Conservation (phyloP, 352 stramenopile species). For the Aphanomyces stellatus region DNA sequence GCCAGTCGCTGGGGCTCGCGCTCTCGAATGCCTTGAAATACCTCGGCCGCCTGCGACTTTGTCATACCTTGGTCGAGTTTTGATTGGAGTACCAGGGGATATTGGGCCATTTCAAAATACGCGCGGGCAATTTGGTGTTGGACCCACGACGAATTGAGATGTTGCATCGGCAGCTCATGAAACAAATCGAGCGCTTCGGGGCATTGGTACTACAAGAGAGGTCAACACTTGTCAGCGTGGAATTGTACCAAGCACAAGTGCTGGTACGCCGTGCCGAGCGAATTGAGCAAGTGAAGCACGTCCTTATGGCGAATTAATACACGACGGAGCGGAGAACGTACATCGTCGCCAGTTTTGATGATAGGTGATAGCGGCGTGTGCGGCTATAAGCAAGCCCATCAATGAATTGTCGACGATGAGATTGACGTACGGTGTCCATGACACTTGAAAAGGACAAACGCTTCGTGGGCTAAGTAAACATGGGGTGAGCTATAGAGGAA, state of each 20-base stretch:
- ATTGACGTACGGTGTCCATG: not conserved
- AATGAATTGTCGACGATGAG: not conserved
- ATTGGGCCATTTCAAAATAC: constrained; percentile 96
- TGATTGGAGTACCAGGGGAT: constrained; percentile 41
- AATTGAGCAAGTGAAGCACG: constrained; percentile 21
- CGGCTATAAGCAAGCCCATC: not conserved
- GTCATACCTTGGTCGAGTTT: not conserved
- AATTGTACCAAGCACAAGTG: constrained; percentile 32
- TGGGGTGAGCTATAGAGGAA: too few species aligned
- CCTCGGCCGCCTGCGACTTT: constrained; percentile 56
- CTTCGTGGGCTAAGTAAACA: not conserved
- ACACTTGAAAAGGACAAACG: not conserved
- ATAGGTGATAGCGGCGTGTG: not conserved
- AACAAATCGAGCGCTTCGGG: constrained; percentile 84
- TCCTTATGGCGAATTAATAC: not conserved
- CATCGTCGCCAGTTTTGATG: not conserved
- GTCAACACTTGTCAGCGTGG: not conserved
- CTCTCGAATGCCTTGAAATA: constrained; percentile 85
- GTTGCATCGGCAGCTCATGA: constrained; percentile 62
- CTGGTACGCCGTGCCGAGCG: constrained; percentile 33
- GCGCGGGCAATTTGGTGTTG: constrained; percentile 90
- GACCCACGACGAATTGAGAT: constrained; percentile 90
- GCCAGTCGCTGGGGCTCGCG: constrained; percentile 89
- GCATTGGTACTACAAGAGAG: constrained; percentile 55
- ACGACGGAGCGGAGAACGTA: not conserved